These are phyloP conservation scores for Pyrenophora tritici-repentis DNA, from an alignment of 2,329 filamentous ascomycete genomes.

Conservation along the genomic window DNA sequence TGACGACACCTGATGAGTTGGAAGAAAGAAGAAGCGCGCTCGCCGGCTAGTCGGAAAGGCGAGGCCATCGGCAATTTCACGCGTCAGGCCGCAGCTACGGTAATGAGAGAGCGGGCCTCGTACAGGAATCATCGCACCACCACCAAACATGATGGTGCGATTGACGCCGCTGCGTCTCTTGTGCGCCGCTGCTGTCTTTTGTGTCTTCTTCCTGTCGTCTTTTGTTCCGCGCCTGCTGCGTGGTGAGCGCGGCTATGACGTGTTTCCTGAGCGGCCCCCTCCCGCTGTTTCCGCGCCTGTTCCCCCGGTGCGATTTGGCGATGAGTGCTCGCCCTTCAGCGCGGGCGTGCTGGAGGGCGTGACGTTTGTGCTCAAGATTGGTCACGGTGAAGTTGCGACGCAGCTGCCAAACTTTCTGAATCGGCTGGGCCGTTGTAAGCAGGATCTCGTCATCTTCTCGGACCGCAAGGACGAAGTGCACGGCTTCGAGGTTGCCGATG, in stretches of 20 bases:
- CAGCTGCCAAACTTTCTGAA: conserved; percentile 62
- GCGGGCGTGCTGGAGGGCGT: conserved; percentile 51
- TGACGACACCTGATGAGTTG: too few relatives aligned
- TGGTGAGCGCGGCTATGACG: conserved; percentile 39
- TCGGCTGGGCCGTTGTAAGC: conserved; percentile 61
- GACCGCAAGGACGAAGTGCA: conserved; percentile 60
- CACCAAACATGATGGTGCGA: conserved; percentile 43
- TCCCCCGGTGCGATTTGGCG: conserved; percentile 32
- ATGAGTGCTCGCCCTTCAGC: conserved; percentile 41
- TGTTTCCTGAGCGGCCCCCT: conserved; percentile 34
- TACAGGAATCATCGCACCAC: conserved; percentile 11
- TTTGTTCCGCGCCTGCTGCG: conserved; percentile 31
- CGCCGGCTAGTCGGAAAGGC: conserved; percentile 14
- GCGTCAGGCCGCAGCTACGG: conserved; percentile 9
- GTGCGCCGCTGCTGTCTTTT: conserved; percentile 34
- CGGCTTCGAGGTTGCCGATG: conserved; percentile 55
- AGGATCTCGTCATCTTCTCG: conserved; percentile 62
- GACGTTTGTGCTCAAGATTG: conserved; percentile 62
- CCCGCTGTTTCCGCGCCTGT: conserved; percentile 24
- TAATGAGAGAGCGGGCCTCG: conserved; percentile 14
- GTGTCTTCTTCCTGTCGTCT: conserved; percentile 27
- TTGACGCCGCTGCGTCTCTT: conserved; percentile 43
- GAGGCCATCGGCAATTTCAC: conserved; percentile 13
- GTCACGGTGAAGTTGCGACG: conserved; percentile 60
- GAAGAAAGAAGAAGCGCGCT: too few relatives aligned